Evolutionary conservation across 225 moss, liverwort and hornwort genomes (phyloP), one percentile per base, ranked within the genome.

Genomic region (Climacium dendroides): DNA sequence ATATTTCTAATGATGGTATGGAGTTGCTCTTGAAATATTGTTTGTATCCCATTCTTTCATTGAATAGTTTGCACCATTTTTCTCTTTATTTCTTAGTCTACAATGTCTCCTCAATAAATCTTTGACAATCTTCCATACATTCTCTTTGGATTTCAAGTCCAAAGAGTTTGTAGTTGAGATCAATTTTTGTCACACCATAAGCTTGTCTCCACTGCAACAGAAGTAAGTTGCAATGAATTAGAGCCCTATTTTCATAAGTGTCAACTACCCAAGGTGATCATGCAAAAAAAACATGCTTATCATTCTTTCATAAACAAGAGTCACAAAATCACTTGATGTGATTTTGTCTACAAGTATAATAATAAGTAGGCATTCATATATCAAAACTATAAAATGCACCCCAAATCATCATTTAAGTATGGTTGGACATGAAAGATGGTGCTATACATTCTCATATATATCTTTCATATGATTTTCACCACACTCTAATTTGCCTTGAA

Each of bases 101-200:
- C 28, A 43, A 43, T 1, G 0, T 45, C 28, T 6, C 10, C 0
- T 6, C 18, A 28, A 45, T 10, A 45, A 16, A 72, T 29, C 4
- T 45, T 29, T 29, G 3, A 72, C 4, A 71, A 16, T 28, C 43
- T 26, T 45, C 1, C 1, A 28, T 17, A 17, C 9, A 26, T 28
- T 45, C 1, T 43, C 1, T 28, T 43, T 10, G 0, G 3, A 4
- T 0, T 58, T 76, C 8, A 23, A 53, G 5, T 76, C 5, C 0
- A 0, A 1, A n/a, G 18, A 28, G 4, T 17, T 78, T 28, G 18
- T 1, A 3, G 0, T 0, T 11, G 1, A 78, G 1, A 26, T 39
- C 39, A 58, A 2, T 45, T 28, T 58, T 79, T 28, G 10, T 39
- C 17, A 57, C 5, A 29, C 26, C 11, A 28, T 8, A 11, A 79